Conservation (phyloP, 192 early-diverging fungal genomes). For the Spinellus fusiger region DNA sequence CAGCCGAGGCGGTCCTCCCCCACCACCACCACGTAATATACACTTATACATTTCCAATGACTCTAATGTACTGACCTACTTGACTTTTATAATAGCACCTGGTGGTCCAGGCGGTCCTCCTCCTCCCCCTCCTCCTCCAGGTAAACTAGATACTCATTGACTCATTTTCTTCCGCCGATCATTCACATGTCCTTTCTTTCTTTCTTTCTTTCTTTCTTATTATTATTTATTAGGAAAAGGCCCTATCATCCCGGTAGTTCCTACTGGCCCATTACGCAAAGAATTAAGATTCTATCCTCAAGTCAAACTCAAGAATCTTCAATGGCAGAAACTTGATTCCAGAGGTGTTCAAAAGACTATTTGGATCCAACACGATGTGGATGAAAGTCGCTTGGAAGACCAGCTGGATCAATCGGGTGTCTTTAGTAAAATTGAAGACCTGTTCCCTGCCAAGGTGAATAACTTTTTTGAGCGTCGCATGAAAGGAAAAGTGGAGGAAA, state of each 20-base stretch:
- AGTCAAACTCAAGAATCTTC: slow-evolving; percentile 26
- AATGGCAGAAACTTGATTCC: slow-evolving; percentile 31
- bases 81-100: slow-evolving; percentile 5
- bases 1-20: slow-evolving; percentile 2
- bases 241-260: slow-evolving; percentile 20
- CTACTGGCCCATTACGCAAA: slow-evolving; percentile 18
- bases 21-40: slow-evolving; percentile 18
- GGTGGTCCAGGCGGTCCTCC: slow-evolving; percentile 9
- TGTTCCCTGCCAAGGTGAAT: slow-evolving; percentile 63
- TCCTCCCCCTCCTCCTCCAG: slow-evolving; percentile 2
- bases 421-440: slow-evolving; percentile 55
- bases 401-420: slow-evolving; percentile 38
- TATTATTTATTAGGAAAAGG: too few relatives aligned
- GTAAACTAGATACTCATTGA: neutral
- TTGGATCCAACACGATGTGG: slow-evolving; percentile 17
- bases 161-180: neutral
- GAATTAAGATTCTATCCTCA: slow-evolving; percentile 21
- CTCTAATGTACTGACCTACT: too few relatives aligned
- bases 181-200: neutral
- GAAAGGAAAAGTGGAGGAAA: slow-evolving; percentile 34
- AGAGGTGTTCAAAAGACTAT: slow-evolving; percentile 21
- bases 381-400: slow-evolving; percentile 25
- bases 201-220: neutral
- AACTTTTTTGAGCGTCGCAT: slow-evolving; percentile 33
- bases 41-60: too few relatives aligned